These are phyloP conservation scores for Microbotryomycetes sp. DNA, from an alignment of 1,284 basidiomycete species.

Conservation along the genomic window DNA sequence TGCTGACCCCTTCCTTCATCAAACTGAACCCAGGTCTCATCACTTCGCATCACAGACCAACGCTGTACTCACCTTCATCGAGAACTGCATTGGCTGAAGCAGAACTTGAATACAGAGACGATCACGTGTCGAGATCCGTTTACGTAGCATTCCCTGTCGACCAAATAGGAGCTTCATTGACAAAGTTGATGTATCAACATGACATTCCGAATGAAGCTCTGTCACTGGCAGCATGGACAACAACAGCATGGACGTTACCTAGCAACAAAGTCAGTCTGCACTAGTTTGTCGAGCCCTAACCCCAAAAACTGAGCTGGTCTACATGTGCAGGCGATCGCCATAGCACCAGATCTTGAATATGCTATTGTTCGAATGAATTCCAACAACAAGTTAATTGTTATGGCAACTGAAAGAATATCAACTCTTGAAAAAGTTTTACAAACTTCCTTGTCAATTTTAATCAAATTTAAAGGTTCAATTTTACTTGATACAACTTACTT, in stretches of 20 bases:
- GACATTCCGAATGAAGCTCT: conserved; percentile 40
- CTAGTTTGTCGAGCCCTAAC: not conserved
- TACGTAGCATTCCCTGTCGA: conserved; percentile 70
- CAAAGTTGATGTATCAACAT: conserved; percentile 8
- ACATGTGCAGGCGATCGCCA: conserved; percentile 66
- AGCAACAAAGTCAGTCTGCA: conserved; percentile 75
- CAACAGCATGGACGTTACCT: conserved; percentile 94
- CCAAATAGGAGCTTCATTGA: conserved; percentile 5
- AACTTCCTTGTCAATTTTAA: conserved; percentile 46
- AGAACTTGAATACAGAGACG: conserved; percentile 83
- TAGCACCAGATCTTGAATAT: conserved; percentile 69
- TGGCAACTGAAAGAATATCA: conserved; percentile 62
- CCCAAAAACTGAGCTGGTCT: not conserved
- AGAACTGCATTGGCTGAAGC: conserved; percentile 92
- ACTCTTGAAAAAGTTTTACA: conserved; percentile 44
- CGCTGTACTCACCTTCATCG: conserved; percentile 93
- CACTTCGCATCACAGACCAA: conserved; percentile 79
- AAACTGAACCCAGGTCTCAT: conserved; percentile 80
- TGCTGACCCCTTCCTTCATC: too few species aligned
- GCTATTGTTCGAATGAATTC: conserved; percentile 49
- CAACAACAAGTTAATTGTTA: conserved; percentile 50
- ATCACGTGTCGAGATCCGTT: conserved; percentile 79
- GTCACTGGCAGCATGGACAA: conserved; percentile 88
- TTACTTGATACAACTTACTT: conserved; percentile 62
- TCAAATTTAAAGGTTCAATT: conserved; percentile 50